Base-by-base conservation (phyloP, 371 early-diverging fungal genomes). In the Chytridiales sp. region DNA sequence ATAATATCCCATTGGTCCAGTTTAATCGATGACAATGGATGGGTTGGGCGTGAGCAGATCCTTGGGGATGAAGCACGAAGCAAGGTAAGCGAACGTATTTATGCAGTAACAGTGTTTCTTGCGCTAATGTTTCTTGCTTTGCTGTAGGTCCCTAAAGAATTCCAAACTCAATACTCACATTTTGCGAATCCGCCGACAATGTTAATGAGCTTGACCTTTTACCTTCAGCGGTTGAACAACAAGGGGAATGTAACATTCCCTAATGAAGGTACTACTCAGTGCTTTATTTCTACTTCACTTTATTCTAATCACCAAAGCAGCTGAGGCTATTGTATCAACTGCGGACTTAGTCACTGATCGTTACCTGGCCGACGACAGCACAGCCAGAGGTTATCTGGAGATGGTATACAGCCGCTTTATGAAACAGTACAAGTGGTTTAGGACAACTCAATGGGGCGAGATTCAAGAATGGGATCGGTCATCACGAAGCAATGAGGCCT, bases 1-100 rank as follows among this genome's bases (percentile, higher is more conserved):
- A 83, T 95, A 15, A 77, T 95, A 39, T 76, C 80, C 35, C 83
- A 84, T 62, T 97, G 96, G 97, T 76, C 82, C 30, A 62, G 75
- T 15, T 68, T 86, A 55, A 93, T 94, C 68, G 93, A 95, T 55
- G 76, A 74, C 22, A 76, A 87, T 41, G 97, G 97, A 0, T 97
- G 97, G 97, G 85, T 95, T 29, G 93, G 88, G 3, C 81, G 96
- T 21, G 96, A 97, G 65, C 94, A 95, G 69, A 95, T 95, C 51
- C 70, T 95, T 8, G 97, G 97, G 11, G 90, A 88, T 24, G 96
- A 97, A 60, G 93, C 95, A 0, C 83, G 94, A 26, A 90, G 91
- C 75, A 91, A 89, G 64, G 88, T 84, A 55, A 4, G 0, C 17
- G 21, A 40, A 24, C 27, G 4, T 8, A 50, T 0, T 56, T 8